Base-by-base conservation (phyloP, 352 stramenopile species). In the Phytophthora niederhauseri region DNA sequence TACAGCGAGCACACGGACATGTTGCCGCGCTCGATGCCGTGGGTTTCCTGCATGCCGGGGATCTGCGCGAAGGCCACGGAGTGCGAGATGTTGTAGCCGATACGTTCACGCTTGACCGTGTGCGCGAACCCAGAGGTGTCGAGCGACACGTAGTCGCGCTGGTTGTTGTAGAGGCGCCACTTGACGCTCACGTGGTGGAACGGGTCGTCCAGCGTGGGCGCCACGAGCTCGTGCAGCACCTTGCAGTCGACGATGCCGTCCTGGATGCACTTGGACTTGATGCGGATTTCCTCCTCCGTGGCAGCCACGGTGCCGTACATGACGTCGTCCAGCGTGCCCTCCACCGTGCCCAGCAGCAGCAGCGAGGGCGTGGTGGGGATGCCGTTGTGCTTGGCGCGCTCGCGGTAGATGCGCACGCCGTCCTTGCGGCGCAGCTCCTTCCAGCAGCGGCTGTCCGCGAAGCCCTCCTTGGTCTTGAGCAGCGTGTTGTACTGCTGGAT, bases 1-100 rank as follows among this genome's bases (percentile, higher is more conserved):
- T 81, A 89, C 5, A 89, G 60, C 0, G 74, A 77, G 64, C 78
- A 89, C 5, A 87, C 66, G 0, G 78, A 87, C 70, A 87, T 82
- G 58, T 82, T 80, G 28, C 76, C 81, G 4, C 81, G 74, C 26
- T 77, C 73, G 49, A 87, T 76, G 20, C 61, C 68, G 66, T 82
- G 68, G n/a, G 62, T 54, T 6, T 66, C 64, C 38, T 77, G 61
- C 45, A 85, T 72, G 46, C 61, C 68, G 22, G 68, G 73, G 49
- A 78, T 76, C 54, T 82, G 64, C 7, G 77, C 75, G 34, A 88
- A 82, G n/a, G 72, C 73, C 19, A 90, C 75, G 28, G 82, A 90
- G 69, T 90, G 82, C 45, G 76, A 79, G 11, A 88, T 69, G 54
- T 70, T 80, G 68, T 85, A 90, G 15, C 77, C 77, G 26, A 88